Evolutionary conservation across 257 asterid genomes (phyloP), one percentile per base, ranked within the genome.

Genomic region (Gardenia jasminoides): DNA sequence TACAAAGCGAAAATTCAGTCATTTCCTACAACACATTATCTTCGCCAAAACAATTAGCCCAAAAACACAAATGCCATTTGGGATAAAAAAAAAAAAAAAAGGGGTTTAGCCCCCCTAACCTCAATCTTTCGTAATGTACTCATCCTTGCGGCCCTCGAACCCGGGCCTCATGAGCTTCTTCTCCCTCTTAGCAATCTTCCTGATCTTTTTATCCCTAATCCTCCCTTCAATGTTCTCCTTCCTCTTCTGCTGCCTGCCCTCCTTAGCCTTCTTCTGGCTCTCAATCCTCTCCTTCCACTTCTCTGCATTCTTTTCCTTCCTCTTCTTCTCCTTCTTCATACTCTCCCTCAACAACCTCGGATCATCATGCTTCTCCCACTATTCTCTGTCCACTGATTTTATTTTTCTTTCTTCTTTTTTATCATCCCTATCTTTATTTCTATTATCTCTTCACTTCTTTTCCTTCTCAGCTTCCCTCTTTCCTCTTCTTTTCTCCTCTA

Each of bases 101-200:
- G 36, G 26, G 3, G 10, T 44, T 41, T 39, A 10, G 9, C 54
- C 59, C 24, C 48, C 71, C 82, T 69, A 68, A 75, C 72, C 82
- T 91, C 89, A 91, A 47, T 90, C 88, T 64, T 88, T 62, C 43
- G 97, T 93, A 80, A 94, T 89, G 79, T 79, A 91, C 7, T 91
- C 93, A 59, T 87, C 90, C 79, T 88, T 93, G 39, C 97, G 81
- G 10, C 99, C 99, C 88, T 94, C 99, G 30, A 93, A 94, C 4
- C 99, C 98, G 1, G 97, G 97, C 86, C 99, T 91, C 97, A 93
- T 87, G 78, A 93, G 81, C 86, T 94, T 94, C 97, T 94, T 94
- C 94, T 94, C 98, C 47, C 97, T 88, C 82, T 92, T 92, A 10
- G 97, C 93, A 70, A 92, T 91, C 87, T 83, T 94, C 89, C 96